Evolutionary conservation across 2,329 filamentous ascomycete species (phyloP), one percentile per base, ranked within the genome.

Genomic region (Coccinonectria pachysandricola): DNA sequence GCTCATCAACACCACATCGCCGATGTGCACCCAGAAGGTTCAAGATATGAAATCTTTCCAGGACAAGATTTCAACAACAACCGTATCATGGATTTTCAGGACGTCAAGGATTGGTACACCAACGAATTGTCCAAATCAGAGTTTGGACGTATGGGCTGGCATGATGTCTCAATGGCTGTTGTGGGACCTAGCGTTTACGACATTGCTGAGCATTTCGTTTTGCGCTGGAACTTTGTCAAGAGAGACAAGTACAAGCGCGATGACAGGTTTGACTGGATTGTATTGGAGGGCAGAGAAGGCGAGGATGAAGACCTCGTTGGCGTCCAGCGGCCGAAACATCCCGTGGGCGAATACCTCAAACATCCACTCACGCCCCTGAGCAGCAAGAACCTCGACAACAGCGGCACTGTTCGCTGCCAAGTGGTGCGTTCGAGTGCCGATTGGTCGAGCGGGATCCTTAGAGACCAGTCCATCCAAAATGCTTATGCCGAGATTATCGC

Each of bases 11-110:
- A 96, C 56, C 70, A 78, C 2, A 66, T 95, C 9, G 71, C 88
- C 1, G 91, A 96, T 52, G 76, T 87, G 1, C 87, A 96, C 50
- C 88, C 88, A 0, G 76, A 79, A 21, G 83, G 82, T 12, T 71
- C 94, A 11, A 64, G 71, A 9, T 74, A 87, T 28, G 87, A 95
- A 53, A 66, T 95, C 12, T 98, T 85, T 67, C 87, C 91, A 0
- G 91, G 91, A 1, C 91, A 98, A 49, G 91, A 98, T 46, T 96
- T 92, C 64, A 96, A 96, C 56, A 96, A 96, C 56, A 95, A 94
- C 52, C 75, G 88, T 19, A 78, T 96, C 42, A 82, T 93, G 79
- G 91, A 98, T 47, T 98, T 96, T 52, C 70, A 95, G 43, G 80
- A 79, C 16, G 91, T 96, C 2, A 55, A 82, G 15, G 79, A 95